These are phyloP conservation scores for Jamesozyma rosinii DNA, from an alignment of 805 yeast genomes.

Conservation along the genomic window DNA sequence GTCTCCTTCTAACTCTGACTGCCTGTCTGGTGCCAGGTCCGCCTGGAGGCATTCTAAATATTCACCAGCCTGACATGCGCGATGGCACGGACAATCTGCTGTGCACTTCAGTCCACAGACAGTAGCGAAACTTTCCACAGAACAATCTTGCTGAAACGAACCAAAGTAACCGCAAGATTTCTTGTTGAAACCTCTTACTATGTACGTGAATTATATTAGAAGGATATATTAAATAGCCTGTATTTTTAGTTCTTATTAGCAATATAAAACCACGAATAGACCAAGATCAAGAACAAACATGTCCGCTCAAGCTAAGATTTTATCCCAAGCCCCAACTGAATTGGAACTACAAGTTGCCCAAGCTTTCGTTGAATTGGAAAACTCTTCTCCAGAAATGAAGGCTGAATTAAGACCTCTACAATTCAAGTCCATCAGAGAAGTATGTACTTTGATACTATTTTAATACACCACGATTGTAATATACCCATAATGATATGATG, in stretches of 20 bases:
- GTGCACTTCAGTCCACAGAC: neutral
- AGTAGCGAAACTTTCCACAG: neutral
- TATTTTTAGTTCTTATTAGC: neutral
- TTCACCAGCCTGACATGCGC: neutral
- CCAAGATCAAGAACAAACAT: conserved; percentile 31
- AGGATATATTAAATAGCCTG: neutral
- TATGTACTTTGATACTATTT: conserved; percentile 26
- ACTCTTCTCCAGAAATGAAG: conserved; percentile 88
- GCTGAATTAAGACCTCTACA: conserved; percentile 97
- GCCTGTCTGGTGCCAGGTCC: too few relatives aligned
- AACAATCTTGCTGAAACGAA: neutral
- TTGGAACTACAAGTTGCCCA: conserved; percentile 99
- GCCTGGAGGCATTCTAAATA: too few relatives aligned
- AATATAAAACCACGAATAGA: neutral
- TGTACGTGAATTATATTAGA: neutral
- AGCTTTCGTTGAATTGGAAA: conserved; percentile 94
- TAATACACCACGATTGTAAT: neutral
- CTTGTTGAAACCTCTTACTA: neutral
- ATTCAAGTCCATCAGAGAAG: conserved; percentile 95
- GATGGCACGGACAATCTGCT: neutral
- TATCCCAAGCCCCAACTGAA: conserved; percentile 92
- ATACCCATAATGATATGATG: neutral
- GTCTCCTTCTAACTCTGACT: too few relatives aligned
- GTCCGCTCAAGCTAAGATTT: conserved; percentile 92
- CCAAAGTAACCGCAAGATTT: neutral